These are phyloP conservation scores for Penicillium sp. DNA, from an alignment of 2,329 filamentous ascomycete genomes.

Conservation along the genomic window DNA sequence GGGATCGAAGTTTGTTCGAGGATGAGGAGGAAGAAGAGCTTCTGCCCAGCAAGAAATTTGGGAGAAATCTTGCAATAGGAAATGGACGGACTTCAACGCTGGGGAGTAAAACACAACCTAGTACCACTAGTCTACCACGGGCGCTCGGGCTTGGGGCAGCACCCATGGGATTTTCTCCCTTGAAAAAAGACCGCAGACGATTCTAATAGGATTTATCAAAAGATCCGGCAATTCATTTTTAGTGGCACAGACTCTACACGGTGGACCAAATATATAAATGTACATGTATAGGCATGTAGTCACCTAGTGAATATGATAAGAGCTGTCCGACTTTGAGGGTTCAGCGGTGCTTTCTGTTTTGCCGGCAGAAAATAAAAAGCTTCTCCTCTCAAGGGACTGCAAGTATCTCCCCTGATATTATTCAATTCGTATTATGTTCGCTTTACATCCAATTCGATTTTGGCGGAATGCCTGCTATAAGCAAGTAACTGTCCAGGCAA, in stretches of 20 bases:
- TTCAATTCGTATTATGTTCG: slow-evolving; percentile 14
- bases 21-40: slow-evolving; percentile 49
- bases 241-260: neutral
- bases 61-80: slow-evolving; percentile 25
- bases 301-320: neutral
- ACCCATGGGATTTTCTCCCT: slow-evolving; percentile 64
- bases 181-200: slow-evolving; percentile 64
- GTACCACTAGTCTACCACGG: slow-evolving; percentile 1
- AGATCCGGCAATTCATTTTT: neutral
- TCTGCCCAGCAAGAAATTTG: slow-evolving; percentile 21
- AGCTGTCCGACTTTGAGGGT: neutral
- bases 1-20: slow-evolving; percentile 66
- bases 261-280: neutral
- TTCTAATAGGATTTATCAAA: slow-evolving; percentile 7
- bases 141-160: slow-evolving; percentile 38
- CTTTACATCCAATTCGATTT: neutral
- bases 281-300: neutral
- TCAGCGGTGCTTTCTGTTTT: slow-evolving; percentile 4
- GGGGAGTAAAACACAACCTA: slow-evolving; percentile 13
- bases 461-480: neutral
- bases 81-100: slow-evolving; percentile 17
- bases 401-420: neutral
- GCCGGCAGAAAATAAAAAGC: slow-evolving; percentile 15
- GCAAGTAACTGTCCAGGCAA: slow-evolving; percentile 8
- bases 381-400: neutral